phyloP scores from a whole-genome alignment of 805 yeast species.

The Ogataea pilisensis region DNA sequence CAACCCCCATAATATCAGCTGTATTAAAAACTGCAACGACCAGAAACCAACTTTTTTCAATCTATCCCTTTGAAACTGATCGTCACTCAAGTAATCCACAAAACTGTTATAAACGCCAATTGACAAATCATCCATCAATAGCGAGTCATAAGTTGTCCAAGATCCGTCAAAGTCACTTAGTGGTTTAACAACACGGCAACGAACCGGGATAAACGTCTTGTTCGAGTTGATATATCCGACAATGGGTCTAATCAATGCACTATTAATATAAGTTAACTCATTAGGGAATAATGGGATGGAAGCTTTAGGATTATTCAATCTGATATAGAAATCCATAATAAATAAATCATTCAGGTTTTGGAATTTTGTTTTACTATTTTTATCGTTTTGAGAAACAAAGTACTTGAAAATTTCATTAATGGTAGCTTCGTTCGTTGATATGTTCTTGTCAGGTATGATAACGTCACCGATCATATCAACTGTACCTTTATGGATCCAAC shows the following conservation, averaged over 20 bases:
- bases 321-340: conserved; percentile 73
- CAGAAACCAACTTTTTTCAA: conserved; percentile 87
- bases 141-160: conserved; percentile 92
- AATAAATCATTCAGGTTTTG: conserved; percentile 32
- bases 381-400: too few species aligned
- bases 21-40: conserved; percentile 83
- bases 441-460: conserved; percentile 56
- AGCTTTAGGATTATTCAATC: conserved; percentile 83
- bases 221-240: conserved; percentile 92
- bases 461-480: conserved; percentile 74
- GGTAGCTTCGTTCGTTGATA: conserved; percentile 39
- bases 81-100: conserved; percentile 84
- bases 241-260: conserved; percentile 89
- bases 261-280: conserved; percentile 88
- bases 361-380: not conserved
- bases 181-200: conserved; percentile 75
- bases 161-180: conserved; percentile 87
- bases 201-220: conserved; percentile 83
- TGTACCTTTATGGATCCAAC: conserved; percentile 91
- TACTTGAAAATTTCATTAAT: conserved; percentile 43
- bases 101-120: conserved; percentile 88
- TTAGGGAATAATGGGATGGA: conserved; percentile 80
- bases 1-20: conserved; percentile 74
- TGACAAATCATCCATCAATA: conserved; percentile 86
- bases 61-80: conserved; percentile 66